These are phyloP conservation scores for Coemansia sp. DNA, from an alignment of 192 early-diverging fungal genomes.

Conservation along the genomic window DNA sequence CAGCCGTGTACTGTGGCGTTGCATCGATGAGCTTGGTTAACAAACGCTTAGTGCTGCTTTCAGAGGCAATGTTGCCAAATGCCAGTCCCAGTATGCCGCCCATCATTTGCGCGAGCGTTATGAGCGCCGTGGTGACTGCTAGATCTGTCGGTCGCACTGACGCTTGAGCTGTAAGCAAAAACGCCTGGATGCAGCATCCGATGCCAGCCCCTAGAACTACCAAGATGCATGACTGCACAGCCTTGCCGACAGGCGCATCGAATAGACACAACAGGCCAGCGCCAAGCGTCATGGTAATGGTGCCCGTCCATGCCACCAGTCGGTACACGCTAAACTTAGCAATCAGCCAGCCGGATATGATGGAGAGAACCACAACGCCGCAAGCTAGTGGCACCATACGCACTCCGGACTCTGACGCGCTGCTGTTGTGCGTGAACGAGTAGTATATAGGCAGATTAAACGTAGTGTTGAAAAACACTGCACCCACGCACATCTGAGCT, in stretches of 20 bases:
- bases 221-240: constrained; percentile 42
- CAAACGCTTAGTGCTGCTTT: constrained; percentile 42
- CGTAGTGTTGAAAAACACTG: constrained; percentile 48
- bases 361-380: constrained; percentile 42
- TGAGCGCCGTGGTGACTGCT: constrained; percentile 48
- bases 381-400: constrained; percentile 46
- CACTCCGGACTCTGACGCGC: constrained; percentile 44
- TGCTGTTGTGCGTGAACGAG: constrained; percentile 48
- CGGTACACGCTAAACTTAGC: constrained; percentile 44
- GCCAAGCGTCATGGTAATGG: constrained; percentile 45
- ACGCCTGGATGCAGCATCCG: constrained; percentile 48
- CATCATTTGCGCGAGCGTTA: constrained; percentile 50
- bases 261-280: constrained; percentile 42
- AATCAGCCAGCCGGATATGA: constrained; percentile 46
- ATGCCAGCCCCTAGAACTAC: constrained; percentile 48
- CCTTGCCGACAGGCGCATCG: constrained; percentile 32
- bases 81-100: constrained; percentile 54
- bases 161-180: constrained; percentile 47
- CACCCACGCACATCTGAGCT: constrained; percentile 49
- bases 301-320: constrained; percentile 34
- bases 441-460: constrained; percentile 55
- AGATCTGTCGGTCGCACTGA: constrained; percentile 35
- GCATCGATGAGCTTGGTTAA: constrained; percentile 26
- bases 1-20: constrained; percentile 32
- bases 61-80: constrained; percentile 48